Conservation (phyloP, 192 early-diverging fungal genomes). For the Coemansia sp. region DNA sequence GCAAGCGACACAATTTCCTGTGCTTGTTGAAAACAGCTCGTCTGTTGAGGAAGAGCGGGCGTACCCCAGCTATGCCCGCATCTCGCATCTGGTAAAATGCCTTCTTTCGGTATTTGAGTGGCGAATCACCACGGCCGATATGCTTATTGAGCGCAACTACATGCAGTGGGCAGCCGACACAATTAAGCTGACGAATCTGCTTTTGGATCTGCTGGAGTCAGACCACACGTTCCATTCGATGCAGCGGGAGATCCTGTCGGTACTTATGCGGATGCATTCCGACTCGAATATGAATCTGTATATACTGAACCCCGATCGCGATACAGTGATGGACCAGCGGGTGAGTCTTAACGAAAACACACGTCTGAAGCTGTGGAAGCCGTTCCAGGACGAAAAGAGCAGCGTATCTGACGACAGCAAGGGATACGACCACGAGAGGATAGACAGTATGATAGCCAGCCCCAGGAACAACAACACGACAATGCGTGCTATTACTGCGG, state of each 20-base stretch:
- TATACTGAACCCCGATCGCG: constrained; percentile 26
- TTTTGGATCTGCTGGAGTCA: constrained; percentile 42
- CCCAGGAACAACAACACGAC: not conserved
- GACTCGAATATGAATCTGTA: constrained; percentile 46
- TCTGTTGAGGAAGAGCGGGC: constrained; percentile 11
- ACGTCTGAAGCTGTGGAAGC: constrained; percentile 28
- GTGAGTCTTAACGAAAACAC: constrained; percentile 48
- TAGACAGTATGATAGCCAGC: not conserved
- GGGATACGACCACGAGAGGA: not conserved
- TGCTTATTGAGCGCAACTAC: constrained; percentile 18
- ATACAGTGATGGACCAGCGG: constrained; percentile 53
- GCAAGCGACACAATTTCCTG: not conserved
- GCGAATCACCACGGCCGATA: constrained; percentile 41
- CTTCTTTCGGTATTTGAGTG: constrained; percentile 31
- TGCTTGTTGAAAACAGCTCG: constrained; percentile 8
- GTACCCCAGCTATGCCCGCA: constrained; percentile 31
- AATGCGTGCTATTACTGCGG: not conserved
- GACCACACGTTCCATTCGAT: constrained; percentile 36
- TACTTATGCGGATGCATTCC: constrained; percentile 46
- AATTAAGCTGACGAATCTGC: constrained; percentile 33
- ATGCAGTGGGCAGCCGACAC: constrained; percentile 24
- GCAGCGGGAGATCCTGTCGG: constrained; percentile 38
- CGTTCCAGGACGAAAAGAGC: not conserved
- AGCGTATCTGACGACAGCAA: not conserved
- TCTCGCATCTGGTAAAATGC: constrained; percentile 22